Evolutionary conservation across 495 filamentous ascomycete species (phyloP).

Genomic region (Peziza echinospora): DNA sequence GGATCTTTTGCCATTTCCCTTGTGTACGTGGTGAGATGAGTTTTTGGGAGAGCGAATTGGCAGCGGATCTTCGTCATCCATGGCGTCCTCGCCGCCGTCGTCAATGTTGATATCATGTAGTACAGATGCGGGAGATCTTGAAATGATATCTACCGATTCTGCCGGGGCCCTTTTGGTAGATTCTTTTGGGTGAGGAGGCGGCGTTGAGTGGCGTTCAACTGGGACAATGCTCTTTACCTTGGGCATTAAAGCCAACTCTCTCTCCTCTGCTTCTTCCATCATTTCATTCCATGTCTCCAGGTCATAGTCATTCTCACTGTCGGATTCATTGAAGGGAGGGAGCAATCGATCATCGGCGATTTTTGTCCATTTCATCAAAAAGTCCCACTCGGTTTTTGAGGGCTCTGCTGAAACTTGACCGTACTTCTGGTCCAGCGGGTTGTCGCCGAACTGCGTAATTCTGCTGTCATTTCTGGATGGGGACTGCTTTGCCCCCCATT

Average conservation of each 20-base stretch:
- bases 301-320: conserved; percentile 32
- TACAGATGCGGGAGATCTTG: too few species aligned
- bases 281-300: conserved; percentile 41
- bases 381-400: conserved; percentile 11
- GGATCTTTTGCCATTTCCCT: too few species aligned
- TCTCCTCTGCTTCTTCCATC: conserved; percentile 28
- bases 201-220: neutral
- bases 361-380: conserved; percentile 16
- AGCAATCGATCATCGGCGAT: conserved; percentile 28
- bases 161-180: too few species aligned
- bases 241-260: neutral
- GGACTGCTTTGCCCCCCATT: conserved; percentile 4
- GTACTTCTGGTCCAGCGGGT: conserved; percentile 6
- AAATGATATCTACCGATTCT: too few species aligned
- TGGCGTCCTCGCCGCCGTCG: neutral
- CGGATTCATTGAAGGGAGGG: conserved; percentile 46
- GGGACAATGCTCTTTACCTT: neutral
- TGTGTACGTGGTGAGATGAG: too few species aligned
- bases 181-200: neutral
- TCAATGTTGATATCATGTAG: neutral
- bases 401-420: conserved; percentile 6
- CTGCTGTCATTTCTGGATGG: neutral
- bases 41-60: too few species aligned
- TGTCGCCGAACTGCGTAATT: conserved; percentile 6
- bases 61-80: too few species aligned